Base-by-base conservation (phyloP, 768 basidiomycete species). In the Russula foetens region DNA sequence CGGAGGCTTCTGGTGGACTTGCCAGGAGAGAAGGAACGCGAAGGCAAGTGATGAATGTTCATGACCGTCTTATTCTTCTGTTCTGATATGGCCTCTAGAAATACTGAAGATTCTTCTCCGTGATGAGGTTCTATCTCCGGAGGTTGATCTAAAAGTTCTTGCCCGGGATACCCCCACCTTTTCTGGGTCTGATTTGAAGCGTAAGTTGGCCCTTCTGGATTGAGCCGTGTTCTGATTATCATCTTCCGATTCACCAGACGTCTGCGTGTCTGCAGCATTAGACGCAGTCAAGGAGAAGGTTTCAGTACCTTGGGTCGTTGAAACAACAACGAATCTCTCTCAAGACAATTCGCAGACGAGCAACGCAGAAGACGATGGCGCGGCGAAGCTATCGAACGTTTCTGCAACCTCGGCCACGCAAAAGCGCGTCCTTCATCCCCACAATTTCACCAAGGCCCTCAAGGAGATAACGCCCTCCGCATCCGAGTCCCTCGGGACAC, bases 141-240 rank as follows among this genome's bases (percentile, higher is more conserved):
- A 91, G 66, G 74, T 92, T 12, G 82, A 88, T 63, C 70, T 85
- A 19, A 74, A 75, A 50, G 69, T 66, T 24, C 73, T 94, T 41
- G 86, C 89, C 5, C 81, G 79, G 69, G 81, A 82, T 70, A 92
- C 92, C 0, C 88, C 90, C 56, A 84, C 81, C 54, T 98, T 93
- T 72, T 98, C 94, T 58, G 94, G 94, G 17, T 96, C 93, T 28
- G 94, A 98, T 71, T 77, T 98, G 60, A 97, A 96, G 73, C 92
- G 94, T 96, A 60, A 69, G 89, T 77, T 17, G 56, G 3, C 24
- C 15, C 47, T 38, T 41, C 50, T 38, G 28, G 8, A 39, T 46
- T 44, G 45, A 31, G 45, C 29, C 12, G n/a, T 56, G 29, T 8
- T n/a, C 5, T 28, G 5, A 29, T 56, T 35, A 24, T 26, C 26